These are phyloP conservation scores for Mortierella sp. DNA, from an alignment of 371 early-diverging fungal species.

Conservation along the genomic window DNA sequence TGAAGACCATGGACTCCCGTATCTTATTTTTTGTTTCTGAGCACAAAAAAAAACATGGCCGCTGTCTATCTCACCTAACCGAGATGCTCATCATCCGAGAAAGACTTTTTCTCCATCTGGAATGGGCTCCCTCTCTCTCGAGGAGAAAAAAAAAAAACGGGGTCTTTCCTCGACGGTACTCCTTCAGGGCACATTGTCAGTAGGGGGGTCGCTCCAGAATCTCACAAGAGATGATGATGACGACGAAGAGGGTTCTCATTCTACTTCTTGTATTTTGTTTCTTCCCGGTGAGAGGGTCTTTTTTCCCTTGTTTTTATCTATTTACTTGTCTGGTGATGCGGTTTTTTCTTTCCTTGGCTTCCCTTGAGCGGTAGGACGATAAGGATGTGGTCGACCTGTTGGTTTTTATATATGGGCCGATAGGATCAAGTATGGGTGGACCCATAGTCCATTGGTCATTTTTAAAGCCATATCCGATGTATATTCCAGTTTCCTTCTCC, in stretches of 20 bases:
- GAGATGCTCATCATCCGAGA: conserved; percentile 19
- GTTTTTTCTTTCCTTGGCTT: conserved; percentile 1
- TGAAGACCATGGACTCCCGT: neutral
- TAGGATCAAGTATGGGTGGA: neutral
- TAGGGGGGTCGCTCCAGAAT: neutral
- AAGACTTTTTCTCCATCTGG: neutral
- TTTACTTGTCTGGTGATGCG: neutral
- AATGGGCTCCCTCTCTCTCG: neutral
- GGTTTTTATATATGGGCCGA: neutral
- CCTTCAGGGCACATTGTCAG: neutral
- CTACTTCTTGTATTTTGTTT: conserved; percentile 12
- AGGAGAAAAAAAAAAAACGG: neutral
- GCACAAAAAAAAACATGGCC: conserved; percentile 15
- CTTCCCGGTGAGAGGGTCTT: neutral
- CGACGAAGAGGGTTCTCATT: conserved; percentile 27
- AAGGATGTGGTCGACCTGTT: neutral
- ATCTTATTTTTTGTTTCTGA: conserved; percentile 15
- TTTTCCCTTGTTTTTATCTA: neutral
- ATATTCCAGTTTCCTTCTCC: conserved; percentile 13
- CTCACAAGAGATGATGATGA: conserved; percentile 16
- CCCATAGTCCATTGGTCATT: neutral
- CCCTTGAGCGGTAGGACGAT: neutral
- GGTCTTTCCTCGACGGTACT: neutral
- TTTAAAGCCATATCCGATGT: conserved; percentile 14
- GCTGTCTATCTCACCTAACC: neutral